Evolutionary conservation across 2,329 filamentous ascomycete genomes (phyloP).

Genomic region (Mollisia scopiformis): DNA sequence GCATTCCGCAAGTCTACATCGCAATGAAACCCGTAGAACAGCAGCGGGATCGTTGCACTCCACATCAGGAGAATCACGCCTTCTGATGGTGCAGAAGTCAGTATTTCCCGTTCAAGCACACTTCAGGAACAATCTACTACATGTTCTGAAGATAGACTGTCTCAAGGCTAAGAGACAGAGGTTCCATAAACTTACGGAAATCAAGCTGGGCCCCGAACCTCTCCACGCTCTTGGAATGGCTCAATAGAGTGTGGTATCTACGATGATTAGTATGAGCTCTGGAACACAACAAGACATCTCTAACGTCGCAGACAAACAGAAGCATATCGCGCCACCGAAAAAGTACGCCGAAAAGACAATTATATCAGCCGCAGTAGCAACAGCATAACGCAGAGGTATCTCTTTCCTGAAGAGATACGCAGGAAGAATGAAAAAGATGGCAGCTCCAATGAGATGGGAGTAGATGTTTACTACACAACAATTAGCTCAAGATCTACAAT

Average conservation of each 20-base stretch:
- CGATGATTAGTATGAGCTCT: constrained; percentile 9
- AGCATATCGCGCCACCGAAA: constrained; percentile 22
- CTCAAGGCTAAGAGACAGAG: too few relatives aligned
- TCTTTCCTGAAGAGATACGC: constrained; percentile 40
- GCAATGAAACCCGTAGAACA: constrained; percentile 58
- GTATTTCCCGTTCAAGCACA: too few relatives aligned
- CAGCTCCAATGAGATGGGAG: constrained; percentile 47
- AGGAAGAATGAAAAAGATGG: constrained; percentile 43
- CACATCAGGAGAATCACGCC: constrained; percentile 65
- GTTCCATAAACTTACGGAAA: too few relatives aligned
- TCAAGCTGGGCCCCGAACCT: constrained; percentile 60
- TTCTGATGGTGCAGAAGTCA: too few relatives aligned
- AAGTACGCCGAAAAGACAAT: neutral
- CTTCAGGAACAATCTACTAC: too few relatives aligned
- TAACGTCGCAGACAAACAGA: constrained; percentile 48
- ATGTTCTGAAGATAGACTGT: too few relatives aligned
- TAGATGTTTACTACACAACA: constrained; percentile 46
- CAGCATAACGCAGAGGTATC: constrained; percentile 40
- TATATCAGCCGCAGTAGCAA: constrained; percentile 40
- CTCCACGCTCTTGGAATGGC: constrained; percentile 53
- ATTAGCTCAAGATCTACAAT: neutral
- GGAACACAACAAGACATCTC: constrained; percentile 19
- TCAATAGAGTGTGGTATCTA: constrained; percentile 60
- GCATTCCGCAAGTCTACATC: constrained; percentile 35
- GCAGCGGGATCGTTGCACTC: constrained; percentile 59